Base-by-base conservation (phyloP, 192 early-diverging fungal genomes). In the Lobosporangium transversale region DNA sequence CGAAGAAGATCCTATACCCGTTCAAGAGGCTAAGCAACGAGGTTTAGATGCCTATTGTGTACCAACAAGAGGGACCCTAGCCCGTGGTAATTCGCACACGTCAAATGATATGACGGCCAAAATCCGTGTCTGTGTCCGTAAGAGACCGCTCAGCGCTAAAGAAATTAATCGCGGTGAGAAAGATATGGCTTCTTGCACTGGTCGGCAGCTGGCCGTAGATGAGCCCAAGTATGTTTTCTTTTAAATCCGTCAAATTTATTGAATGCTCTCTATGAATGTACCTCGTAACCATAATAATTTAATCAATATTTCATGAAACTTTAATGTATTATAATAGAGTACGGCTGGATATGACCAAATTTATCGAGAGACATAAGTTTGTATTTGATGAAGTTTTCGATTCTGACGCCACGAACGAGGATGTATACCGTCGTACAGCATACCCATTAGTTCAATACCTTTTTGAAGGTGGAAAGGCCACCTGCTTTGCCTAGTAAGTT, bases 331-430 rank as follows among this genome's bases (percentile, higher is more conserved):
- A n/a, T n/a, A 23, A 20, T 57, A 94, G 93, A 68, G 87, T 93
- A 23, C 96, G 96, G 61, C 90, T 99, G 15, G 97, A 99, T 68
- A 81, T 99, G 85, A 97, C 96, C 31, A 93, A 89, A 75, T 99
- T 93, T 68, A 91, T 94, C 48, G 97, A 99, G 68, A 90, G 95
- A 67, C 96, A 98, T 80, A 88, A 88, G 23, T 99, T 98, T 71
- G 82, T 87, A 0, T 98, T 99, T 86, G 96, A 99, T 79, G 97
- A 99, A 80, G 97, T 95, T 4, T 97, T 99, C 84, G 94, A 94
- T 65, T 86, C 85, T 23, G 83, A 91, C 68, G 79, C 86, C 18
- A 81, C 81, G 53, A 98, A 99, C 70, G 91, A 92, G 49, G 84
- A 93, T 32, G 92, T 94, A 2, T 99, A 99, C 78, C 80, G 88